Base-by-base conservation (phyloP, 176 grass and related monocot species). In the Zoysia japonica region DNA sequence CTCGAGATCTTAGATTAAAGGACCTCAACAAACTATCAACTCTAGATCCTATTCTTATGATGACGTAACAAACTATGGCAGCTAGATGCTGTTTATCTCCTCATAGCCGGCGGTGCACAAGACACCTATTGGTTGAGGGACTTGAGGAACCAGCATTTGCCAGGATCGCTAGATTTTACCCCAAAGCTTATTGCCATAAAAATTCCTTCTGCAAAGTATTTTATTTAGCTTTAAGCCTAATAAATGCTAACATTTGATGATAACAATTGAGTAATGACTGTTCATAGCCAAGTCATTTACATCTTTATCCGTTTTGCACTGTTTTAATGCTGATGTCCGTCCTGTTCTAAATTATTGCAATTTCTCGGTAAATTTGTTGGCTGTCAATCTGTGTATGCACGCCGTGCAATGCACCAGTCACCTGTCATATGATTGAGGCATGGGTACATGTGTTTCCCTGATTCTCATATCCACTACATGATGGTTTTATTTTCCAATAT, bases 401-500 rank as follows among this genome's bases (percentile, higher is more conserved):
- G 4, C 14, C 61, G 61, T 51, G 41, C 75, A 42, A 8, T 44
- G 35, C 41, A 67, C 16, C 51, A 50, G 35, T 50, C 37, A 9
- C 51, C 15, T 53, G 45, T 54, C 69, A n/a, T 48, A 72, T 68
- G 68, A 73, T 78, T 73, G 80, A 71, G 28, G 28, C 65, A 82
- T 56, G 70, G 54, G 39, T 47, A 47, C 52, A 72, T 77, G 2
- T 71, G 40, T 65, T 70, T 70, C 7, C 42, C 46, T 67, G 45
- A 38, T 51, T 75, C 47, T 74, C 72, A 45, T 61, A 47, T 71
- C 41, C 47, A 16, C 50, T 42, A 65, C 17, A 57, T 54, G 72
- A 66, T 75, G 47, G 7, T 46, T 45, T 61, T 61, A 49, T 78
- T 38, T 59, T 59, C 37, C 6, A 59, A 13, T 78, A 57, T 72